Conservation (phyloP, 192 early-diverging fungal genomes). For the Geranomyces variabilis region DNA sequence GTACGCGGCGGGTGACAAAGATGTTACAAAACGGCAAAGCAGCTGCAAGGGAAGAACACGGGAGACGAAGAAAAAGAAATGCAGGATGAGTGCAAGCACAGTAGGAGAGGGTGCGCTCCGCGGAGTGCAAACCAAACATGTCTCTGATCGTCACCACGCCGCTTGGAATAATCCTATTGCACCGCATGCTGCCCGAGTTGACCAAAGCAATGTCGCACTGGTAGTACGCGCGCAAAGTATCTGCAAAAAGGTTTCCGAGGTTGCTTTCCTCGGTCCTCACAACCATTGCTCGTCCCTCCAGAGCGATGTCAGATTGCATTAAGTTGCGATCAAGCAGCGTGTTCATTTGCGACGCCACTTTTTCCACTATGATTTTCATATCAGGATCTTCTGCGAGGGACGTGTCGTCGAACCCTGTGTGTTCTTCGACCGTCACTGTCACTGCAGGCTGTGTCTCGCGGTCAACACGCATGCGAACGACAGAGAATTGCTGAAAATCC, state of each 20-base stretch:
- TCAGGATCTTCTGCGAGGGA: background rate
- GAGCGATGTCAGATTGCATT: background rate
- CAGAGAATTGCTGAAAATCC: slow-evolving; percentile 20
- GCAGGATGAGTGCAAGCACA: no score
- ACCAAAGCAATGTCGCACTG: slow-evolving; percentile 11
- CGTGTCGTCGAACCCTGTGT: background rate
- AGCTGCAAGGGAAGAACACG: background rate
- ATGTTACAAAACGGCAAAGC: slow-evolving; percentile 3
- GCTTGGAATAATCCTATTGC: background rate
- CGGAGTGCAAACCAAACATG: slow-evolving; percentile 19
- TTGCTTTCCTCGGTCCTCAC: background rate
- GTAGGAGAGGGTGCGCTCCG: no score
- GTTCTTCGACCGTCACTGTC: background rate
- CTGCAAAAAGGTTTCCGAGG: slow-evolving; percentile 10
- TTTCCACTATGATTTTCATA: background rate
- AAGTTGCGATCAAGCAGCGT: background rate
- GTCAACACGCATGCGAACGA: background rate
- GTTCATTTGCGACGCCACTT: background rate
- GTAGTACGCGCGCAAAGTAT: background rate
- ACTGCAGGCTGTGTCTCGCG: background rate
- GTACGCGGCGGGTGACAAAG: background rate
- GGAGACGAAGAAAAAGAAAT: no score
- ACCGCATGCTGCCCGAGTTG: slow-evolving; percentile 5
- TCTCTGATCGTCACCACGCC: background rate
- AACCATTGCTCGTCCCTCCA: background rate